Evolutionary conservation across 192 early-diverging fungal species (phyloP).

Genomic region (Backusella circina): DNA sequence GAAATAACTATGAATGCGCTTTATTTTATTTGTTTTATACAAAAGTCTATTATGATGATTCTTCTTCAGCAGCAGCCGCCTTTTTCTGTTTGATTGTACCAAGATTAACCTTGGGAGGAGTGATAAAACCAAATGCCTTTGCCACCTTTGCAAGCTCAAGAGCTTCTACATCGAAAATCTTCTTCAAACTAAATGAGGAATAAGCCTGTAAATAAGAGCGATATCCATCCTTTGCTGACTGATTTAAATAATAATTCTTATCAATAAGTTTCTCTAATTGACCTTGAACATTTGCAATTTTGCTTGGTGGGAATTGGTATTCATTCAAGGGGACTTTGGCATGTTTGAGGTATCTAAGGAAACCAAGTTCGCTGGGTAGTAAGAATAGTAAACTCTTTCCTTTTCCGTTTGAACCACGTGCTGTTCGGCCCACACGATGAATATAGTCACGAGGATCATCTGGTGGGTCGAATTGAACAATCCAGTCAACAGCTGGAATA

Average conservation of each 20-base stretch:
- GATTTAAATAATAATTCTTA: slow-evolving; percentile 98
- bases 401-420: slow-evolving; percentile 74
- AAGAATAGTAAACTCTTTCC: slow-evolving; percentile 95
- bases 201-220: slow-evolving; percentile 95
- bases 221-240: slow-evolving; percentile 96
- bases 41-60: slow-evolving; percentile 3
- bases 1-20: not conserved
- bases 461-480: slow-evolving; percentile 98
- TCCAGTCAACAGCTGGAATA: slow-evolving; percentile 98
- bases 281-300: slow-evolving; percentile 96
- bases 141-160: slow-evolving; percentile 93
- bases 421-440: slow-evolving; percentile 95
- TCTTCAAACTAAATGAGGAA: slow-evolving; percentile 92
- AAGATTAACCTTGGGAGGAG: slow-evolving; percentile 91
- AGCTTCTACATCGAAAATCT: slow-evolving; percentile 89
- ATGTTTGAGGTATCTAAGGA: slow-evolving; percentile 96
- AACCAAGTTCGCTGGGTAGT: slow-evolving; percentile 89
- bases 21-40: slow-evolving; percentile 1
- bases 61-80: not conserved
- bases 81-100: slow-evolving; percentile 33
- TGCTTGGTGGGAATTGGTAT: slow-evolving; percentile 94
- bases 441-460: slow-evolving; percentile 99
- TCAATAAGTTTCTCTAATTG: slow-evolving; percentile 87
- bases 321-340: slow-evolving; percentile 99
- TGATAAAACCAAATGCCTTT: slow-evolving; percentile 92